Conservation (phyloP, 148 eudicot genomes). For the Rhododendron simsii region DNA sequence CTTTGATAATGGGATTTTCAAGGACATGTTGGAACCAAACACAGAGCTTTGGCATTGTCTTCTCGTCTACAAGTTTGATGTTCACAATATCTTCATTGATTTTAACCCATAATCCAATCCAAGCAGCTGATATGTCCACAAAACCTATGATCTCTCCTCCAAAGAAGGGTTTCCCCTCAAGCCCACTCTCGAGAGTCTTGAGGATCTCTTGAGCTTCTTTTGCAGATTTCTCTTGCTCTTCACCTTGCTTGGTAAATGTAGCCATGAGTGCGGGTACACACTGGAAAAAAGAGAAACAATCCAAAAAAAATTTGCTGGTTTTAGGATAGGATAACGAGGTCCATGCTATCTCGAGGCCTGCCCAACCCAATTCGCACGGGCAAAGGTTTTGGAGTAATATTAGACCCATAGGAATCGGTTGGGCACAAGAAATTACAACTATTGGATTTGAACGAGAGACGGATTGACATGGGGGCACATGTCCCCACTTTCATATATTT, state of each 20-base stretch:
- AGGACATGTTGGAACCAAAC: constrained; percentile 3
- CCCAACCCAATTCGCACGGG: too few relatives aligned
- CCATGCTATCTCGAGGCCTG: too few relatives aligned
- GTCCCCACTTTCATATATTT: too few relatives aligned
- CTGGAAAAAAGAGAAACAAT: too few relatives aligned
- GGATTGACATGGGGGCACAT: too few relatives aligned
- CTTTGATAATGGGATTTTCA: constrained; percentile 10
- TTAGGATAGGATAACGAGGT: too few relatives aligned
- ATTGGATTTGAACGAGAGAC: too few relatives aligned
- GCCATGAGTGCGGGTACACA: too few relatives aligned
- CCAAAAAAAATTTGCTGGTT: too few relatives aligned
- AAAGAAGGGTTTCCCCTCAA: constrained; percentile 16
- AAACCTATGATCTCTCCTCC: constrained; percentile 13
- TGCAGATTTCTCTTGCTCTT: background rate
- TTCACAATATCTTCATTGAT: constrained; percentile 1
- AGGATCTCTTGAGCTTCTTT: constrained; percentile 1
- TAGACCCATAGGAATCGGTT: too few relatives aligned
- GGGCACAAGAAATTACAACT: too few relatives aligned
- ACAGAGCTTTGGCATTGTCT: background rate
- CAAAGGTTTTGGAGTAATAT: too few relatives aligned
- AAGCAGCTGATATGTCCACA: constrained; percentile 16
- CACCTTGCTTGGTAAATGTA: background rate
- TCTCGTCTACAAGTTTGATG: constrained; percentile 8
- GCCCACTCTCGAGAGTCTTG: constrained; percentile 12
- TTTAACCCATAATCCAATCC: constrained; percentile 15